These are phyloP conservation scores for Lasiodiplodia sp. DNA, from an alignment of 2,329 filamentous ascomycete genomes.

Conservation along the genomic window DNA sequence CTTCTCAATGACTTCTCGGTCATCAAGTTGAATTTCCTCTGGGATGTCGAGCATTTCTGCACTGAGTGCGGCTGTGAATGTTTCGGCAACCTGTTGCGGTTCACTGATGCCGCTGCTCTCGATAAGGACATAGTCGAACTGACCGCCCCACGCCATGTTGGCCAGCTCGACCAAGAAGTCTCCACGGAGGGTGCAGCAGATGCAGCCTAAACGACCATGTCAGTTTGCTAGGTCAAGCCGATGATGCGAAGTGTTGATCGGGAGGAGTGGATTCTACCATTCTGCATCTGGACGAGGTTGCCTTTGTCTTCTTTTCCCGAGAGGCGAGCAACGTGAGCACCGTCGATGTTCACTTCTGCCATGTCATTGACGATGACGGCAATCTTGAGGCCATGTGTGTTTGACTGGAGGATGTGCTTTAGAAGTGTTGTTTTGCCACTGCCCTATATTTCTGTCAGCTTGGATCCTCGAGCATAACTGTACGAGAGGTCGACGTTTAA, in stretches of 20 bases:
- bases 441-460: constrained; percentile 53
- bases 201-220: constrained; percentile 58
- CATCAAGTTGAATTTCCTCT: constrained; percentile 51
- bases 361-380: constrained; percentile 79
- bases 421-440: constrained; percentile 76
- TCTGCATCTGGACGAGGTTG: constrained; percentile 72
- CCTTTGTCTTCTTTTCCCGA: constrained; percentile 54
- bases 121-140: constrained; percentile 75
- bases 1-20: constrained; percentile 54
- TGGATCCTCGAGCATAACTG: not conserved
- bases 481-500: not conserved
- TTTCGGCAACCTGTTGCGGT: constrained; percentile 77
- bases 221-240: not conserved
- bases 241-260: not conserved
- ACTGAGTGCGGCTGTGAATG: constrained; percentile 64
- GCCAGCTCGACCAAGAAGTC: constrained; percentile 75
- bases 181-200: constrained; percentile 77
- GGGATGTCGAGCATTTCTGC: constrained; percentile 57
- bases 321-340: constrained; percentile 65
- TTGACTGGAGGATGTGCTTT: constrained; percentile 70
- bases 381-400: constrained; percentile 70
- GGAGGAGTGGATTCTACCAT: constrained; percentile 43
- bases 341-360: constrained; percentile 67
- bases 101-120: constrained; percentile 77
- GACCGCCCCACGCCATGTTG: constrained; percentile 64